Evolutionary conservation across 2,329 filamentous ascomycete genomes (phyloP).

Genomic region (Seiridium unicorne): DNA sequence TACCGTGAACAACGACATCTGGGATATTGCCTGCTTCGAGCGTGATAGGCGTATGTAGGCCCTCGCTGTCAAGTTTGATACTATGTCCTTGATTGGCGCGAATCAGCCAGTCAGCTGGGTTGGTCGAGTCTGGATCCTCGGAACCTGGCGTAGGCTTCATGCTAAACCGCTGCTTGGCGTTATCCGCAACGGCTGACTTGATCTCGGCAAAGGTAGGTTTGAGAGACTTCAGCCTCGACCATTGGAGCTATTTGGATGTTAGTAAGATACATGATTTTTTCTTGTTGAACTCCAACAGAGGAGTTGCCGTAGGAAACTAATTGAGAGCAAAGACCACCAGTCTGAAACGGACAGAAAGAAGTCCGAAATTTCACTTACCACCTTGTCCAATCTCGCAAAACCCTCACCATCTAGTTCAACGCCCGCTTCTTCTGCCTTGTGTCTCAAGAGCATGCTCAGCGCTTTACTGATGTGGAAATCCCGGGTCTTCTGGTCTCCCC

Average conservation of each 20-base stretch:
- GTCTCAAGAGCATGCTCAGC: conserved; percentile 52
- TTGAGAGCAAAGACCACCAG: no score
- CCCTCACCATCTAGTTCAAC: conserved; percentile 58
- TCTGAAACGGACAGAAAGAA: conserved; percentile 1
- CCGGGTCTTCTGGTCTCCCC: conserved; percentile 33
- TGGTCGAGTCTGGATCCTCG: conserved; percentile 25
- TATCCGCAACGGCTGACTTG: conserved; percentile 64
- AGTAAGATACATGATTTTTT: background rate
- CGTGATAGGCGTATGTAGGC: conserved; percentile 68
- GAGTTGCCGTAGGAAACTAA: background rate
- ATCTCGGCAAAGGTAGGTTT: conserved; percentile 77
- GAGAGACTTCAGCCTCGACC: conserved; percentile 62
- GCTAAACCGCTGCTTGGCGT: conserved; percentile 89
- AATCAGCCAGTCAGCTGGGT: conserved; percentile 75
- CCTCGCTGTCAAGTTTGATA: conserved; percentile 71
- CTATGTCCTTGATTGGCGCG: conserved; percentile 95
- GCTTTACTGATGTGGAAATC: conserved; percentile 52
- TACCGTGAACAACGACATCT: conserved; percentile 76
- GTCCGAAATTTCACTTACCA: conserved; percentile 44
- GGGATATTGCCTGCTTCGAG: conserved; percentile 59
- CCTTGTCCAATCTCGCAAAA: conserved; percentile 55
- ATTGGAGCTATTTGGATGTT: conserved; percentile 42
- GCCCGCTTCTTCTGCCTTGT: conserved; percentile 56
- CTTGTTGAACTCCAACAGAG: background rate
- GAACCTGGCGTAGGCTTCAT: conserved; percentile 56